Evolutionary conservation across 441 rosid species (phyloP).

Genomic region (Populus trichocarpa): DNA sequence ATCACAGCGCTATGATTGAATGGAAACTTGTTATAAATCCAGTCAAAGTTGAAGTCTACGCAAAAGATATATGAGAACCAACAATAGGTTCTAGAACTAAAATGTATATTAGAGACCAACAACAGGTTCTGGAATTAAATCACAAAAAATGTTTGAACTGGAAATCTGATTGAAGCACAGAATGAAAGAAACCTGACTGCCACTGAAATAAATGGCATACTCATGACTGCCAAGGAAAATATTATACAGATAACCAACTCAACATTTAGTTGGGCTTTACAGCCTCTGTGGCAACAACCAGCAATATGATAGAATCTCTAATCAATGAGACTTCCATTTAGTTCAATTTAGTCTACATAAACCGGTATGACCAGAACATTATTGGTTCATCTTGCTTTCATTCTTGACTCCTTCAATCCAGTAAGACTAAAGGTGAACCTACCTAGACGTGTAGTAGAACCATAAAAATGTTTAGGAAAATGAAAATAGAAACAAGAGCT

Average conservation of each 20-base stretch:
- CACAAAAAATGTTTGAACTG: neutral
- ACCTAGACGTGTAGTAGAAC: neutral
- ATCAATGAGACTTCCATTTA: neutral
- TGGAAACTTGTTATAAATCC: neutral
- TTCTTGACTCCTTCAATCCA: neutral
- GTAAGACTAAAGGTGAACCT: neutral
- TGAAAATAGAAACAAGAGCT: neutral
- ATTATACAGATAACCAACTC: neutral
- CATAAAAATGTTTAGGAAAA: neutral
- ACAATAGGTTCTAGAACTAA: neutral
- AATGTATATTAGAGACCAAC: neutral
- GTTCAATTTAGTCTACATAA: neutral
- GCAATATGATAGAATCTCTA: neutral
- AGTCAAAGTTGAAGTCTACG: neutral
- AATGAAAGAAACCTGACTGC: neutral
- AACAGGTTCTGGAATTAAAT: neutral
- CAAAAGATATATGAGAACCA: neutral
- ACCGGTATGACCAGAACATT: neutral
- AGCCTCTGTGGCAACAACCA: neutral
- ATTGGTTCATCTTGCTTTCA: neutral
- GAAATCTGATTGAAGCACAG: neutral
- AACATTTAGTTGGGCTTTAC: neutral
- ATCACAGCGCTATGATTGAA: neutral
- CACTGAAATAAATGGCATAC: neutral
- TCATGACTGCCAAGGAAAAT: neutral